Percentiles rank a stretch among this genome's conserved stretches.
Conservation (phyloP, 1,284 basidiomycete genomes). For the Trichosporon coremiiforme region DNA sequence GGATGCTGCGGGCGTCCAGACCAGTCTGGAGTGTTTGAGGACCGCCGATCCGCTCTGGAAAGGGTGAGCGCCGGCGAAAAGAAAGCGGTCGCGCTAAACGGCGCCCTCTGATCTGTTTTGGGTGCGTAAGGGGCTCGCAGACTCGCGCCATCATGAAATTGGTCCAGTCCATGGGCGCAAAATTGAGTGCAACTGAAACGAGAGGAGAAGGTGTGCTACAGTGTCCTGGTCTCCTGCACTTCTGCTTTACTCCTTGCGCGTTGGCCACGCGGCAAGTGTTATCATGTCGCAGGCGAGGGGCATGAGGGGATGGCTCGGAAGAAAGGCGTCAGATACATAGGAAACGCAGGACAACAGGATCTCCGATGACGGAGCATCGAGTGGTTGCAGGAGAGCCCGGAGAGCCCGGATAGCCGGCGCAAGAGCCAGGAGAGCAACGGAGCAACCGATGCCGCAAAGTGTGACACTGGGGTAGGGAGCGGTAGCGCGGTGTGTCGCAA, state of each 20-base stretch:
- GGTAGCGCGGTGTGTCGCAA: not conserved
- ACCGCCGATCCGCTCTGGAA: not conserved
- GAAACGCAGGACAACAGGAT: not conserved
- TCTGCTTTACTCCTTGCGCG: not conserved
- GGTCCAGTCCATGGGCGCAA: not conserved
- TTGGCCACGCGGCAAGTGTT: not conserved
- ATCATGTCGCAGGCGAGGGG: not conserved
- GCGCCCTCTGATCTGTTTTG: not conserved
- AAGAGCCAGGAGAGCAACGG: too few relatives aligned
- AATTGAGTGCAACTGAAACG: not conserved
- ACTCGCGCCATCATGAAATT: not conserved
- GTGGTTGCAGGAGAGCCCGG: too few relatives aligned
- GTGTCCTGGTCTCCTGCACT: not conserved
- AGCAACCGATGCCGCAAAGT: not conserved
- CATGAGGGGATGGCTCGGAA: not conserved
- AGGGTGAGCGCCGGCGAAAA: not conserved
- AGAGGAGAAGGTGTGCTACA: not conserved
- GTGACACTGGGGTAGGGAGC: not conserved
- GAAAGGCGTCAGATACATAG: slow-evolving; percentile 2
- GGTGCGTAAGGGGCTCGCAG: not conserved
- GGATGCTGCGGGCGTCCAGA: not conserved
- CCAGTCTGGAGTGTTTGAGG: not conserved
- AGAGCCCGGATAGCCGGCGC: too few relatives aligned
- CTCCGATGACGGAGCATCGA: not conserved
- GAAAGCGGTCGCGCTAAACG: slow-evolving; percentile 1